These are phyloP conservation scores for Casuarina equisetifolia DNA, from an alignment of 306 rosid species.

Conservation along the genomic window DNA sequence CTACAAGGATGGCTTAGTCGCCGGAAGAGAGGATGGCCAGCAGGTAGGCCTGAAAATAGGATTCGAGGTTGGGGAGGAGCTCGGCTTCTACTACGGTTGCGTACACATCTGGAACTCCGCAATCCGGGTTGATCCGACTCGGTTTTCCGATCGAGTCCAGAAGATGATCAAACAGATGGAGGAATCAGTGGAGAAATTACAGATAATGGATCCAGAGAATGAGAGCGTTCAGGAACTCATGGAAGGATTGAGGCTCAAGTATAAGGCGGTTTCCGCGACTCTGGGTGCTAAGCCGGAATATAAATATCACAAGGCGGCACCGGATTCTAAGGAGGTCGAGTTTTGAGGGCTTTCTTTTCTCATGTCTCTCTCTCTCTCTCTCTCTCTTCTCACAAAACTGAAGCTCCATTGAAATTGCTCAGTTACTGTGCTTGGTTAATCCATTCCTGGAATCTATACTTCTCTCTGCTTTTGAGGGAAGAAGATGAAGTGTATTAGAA, in stretches of 20 bases:
- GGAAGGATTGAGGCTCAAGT: conserved; percentile 72
- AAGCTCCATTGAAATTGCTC: no score
- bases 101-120: conserved; percentile 57
- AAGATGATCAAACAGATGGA: conserved; percentile 59
- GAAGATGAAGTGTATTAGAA: no score
- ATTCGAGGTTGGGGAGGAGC: conserved; percentile 74
- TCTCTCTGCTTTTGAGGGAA: no score
- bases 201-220: conserved; percentile 68
- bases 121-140: conserved; percentile 44
- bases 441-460: no score
- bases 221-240: conserved; percentile 57
- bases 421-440: no score
- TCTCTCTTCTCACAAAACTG: no score
- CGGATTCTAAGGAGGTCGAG: conserved; percentile 39
- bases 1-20: conserved; percentile 45
- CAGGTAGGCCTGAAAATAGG: conserved; percentile 77
- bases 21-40: conserved; percentile 58
- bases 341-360: conserved; percentile 8
- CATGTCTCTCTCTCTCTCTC: no score
- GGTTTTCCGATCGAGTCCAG: conserved; percentile 52
- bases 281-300: conserved; percentile 70
- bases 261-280: conserved; percentile 59
- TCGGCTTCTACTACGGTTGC: conserved; percentile 77
- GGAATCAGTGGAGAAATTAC: conserved; percentile 59
- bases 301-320: conserved; percentile 46